Evolutionary conservation across 108 stramenopile genomes (phyloP), one percentile per base, ranked within the genome.

Genomic region (Bacterosira constricta): DNA sequence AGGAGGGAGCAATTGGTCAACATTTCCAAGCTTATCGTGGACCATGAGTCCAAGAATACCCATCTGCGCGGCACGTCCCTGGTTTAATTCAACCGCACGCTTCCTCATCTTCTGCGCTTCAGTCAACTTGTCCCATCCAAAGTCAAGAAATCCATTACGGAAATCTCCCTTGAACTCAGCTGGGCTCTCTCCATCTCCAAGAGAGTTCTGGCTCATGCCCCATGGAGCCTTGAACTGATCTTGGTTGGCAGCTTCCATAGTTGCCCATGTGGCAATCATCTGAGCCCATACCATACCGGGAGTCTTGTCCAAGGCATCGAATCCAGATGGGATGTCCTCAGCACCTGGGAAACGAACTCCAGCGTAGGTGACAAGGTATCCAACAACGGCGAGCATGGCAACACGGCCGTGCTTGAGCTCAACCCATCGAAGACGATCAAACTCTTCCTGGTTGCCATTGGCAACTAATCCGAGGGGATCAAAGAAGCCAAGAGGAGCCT

Each of bases 71-170:
- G n/a, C n/a, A n/a, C n/a, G n/a, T n/a, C n/a, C n/a, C n/a, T n/a
- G n/a, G n/a, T 95, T 94, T 73, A 96, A 85, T 74, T 94, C 96
- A 57, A 94, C 91, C 61, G 88, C 90, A 54, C 93, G 81, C 89
- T 96, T 96, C 38, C 74, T 38, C 63, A 76, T 36, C 85, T 91
- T 87, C 4, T 77, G 61, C 51, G 87, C 88, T 26, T 78, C 83
- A 27, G 68, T 73, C 55, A 85, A 61, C 51, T 68, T 83, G 59
- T 82, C 85, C 91, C 91, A 93, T 29, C 84, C 81, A 79, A 93
- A 90, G 79, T 90, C 89, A 42, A 90, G 63, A 57, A 75, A 55
- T 47, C 88, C 89, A 73, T 90, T 93, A 72, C 92, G 86, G 66
- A 89, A 84, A 42, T 93, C 92, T 27, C 92, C 92, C 15, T 74